phyloP scores from a whole-genome alignment of 2,329 filamentous ascomycete species.

The Metarhizium sp. region DNA sequence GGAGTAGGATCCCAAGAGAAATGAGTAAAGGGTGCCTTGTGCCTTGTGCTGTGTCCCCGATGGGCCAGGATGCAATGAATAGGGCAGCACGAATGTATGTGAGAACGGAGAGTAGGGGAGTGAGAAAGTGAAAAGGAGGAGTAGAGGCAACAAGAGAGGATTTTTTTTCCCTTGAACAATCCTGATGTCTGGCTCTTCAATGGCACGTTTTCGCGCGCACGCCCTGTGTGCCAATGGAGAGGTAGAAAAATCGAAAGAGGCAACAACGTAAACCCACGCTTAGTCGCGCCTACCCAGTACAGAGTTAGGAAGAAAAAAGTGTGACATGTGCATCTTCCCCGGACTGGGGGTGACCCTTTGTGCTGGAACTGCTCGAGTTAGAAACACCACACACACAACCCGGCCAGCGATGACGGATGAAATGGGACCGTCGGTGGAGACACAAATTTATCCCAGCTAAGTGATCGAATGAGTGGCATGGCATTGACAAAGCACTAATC shows the following conservation, averaged over 20 bases:
- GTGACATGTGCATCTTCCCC: slow-evolving; percentile 9
- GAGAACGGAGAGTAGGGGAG: neutral
- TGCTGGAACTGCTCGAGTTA: neutral
- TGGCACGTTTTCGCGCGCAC: neutral
- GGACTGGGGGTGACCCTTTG: slow-evolving; percentile 2
- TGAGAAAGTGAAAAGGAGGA: slow-evolving; percentile 3
- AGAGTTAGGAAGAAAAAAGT: neutral
- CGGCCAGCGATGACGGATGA: slow-evolving; percentile 4
- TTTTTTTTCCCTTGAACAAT: neutral
- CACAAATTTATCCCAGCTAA: slow-evolving; percentile 1
- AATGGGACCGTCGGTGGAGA: slow-evolving; percentile 3
- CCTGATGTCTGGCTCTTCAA: neutral
- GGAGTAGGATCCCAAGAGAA: neutral
- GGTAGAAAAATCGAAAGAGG: slow-evolving; percentile 3
- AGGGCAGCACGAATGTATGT: neutral
- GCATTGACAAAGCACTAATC: neutral
- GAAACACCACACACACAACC: neutral
- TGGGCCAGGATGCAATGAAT: neutral
- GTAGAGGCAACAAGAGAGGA: slow-evolving; percentile 2
- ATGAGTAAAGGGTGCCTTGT: slow-evolving; percentile 1
- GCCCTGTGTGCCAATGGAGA: slow-evolving; percentile 7
- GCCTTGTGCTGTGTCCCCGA: neutral
- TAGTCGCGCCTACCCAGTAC: slow-evolving; percentile 2
- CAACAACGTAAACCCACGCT: neutral
- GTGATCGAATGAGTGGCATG: neutral